Evolutionary conservation across 2,329 filamentous ascomycete genomes (phyloP).

Genomic region (Colletotrichum falcatum): DNA sequence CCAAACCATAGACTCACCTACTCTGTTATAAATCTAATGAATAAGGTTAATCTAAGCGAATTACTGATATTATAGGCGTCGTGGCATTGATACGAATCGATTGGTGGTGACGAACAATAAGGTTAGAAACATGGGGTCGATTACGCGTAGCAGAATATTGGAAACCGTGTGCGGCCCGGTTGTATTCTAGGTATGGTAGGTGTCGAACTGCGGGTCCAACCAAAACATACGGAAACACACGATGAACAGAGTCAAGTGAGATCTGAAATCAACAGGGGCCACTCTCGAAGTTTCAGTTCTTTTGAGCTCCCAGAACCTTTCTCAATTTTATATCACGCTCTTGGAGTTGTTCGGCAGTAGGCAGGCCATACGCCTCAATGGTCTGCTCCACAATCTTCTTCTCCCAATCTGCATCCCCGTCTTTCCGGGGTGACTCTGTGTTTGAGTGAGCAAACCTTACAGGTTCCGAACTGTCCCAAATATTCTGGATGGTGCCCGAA

Average conservation of each 20-base stretch:
- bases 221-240: neutral
- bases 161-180: too few species aligned
- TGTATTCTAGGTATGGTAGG: too few species aligned
- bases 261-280: neutral
- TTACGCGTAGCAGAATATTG: too few species aligned
- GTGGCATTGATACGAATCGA: too few species aligned
- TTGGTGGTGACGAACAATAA: too few species aligned
- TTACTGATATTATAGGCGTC: too few species aligned
- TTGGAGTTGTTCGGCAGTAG: neutral
- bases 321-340: neutral
- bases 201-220: neutral
- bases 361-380: constrained; percentile 6
- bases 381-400: constrained; percentile 14
- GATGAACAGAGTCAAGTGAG: neutral
- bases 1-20: too few species aligned
- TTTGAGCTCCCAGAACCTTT: neutral
- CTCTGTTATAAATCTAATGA: too few species aligned
- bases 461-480: constrained; percentile 8
- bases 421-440: too few species aligned
- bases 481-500: constrained; percentile 7
- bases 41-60: too few species aligned
- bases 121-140: too few species aligned
- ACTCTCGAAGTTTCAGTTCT: neutral
- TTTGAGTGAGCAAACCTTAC: neutral
- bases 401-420: neutral